Evolutionary conservation across 2,329 filamentous ascomycete species (phyloP).

Genomic region (Fusarium foetens): DNA sequence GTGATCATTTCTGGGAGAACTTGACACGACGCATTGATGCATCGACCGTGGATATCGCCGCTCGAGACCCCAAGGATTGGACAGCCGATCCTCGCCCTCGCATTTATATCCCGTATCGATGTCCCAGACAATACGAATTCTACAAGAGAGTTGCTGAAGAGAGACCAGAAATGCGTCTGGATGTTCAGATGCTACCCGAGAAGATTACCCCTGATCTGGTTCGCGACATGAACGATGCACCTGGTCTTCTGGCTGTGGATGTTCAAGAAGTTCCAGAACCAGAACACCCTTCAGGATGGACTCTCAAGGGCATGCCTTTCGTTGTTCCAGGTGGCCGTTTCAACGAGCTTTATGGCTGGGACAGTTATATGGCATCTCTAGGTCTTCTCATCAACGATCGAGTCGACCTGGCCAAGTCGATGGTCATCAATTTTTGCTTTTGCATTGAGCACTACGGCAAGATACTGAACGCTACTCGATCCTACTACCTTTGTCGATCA

Average conservation of each 20-base stretch:
- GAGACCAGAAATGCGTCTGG: constrained; percentile 84
- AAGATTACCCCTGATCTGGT: constrained; percentile 85
- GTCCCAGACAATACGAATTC: constrained; percentile 89
- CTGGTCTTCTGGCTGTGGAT: constrained; percentile 87
- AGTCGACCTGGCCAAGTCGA: constrained; percentile 87
- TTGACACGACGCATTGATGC: constrained; percentile 91
- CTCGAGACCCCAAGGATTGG: constrained; percentile 94
- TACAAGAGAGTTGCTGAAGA: constrained; percentile 83
- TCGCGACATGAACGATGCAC: constrained; percentile 84
- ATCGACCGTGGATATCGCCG: constrained; percentile 85
- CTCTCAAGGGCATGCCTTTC: constrained; percentile 84
- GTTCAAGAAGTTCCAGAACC: constrained; percentile 81
- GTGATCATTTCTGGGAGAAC: constrained; percentile 91
- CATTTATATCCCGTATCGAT: constrained; percentile 88
- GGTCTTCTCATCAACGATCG: constrained; percentile 88
- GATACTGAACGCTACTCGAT: constrained; percentile 95
- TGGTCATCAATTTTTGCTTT: constrained; percentile 98
- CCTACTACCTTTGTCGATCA: constrained; percentile 93
- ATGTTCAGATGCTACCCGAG: constrained; percentile 82
- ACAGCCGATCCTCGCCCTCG: constrained; percentile 87
- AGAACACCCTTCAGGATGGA: constrained; percentile 68
- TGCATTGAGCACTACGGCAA: constrained; percentile 99
- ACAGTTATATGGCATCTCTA: constrained; percentile 98
- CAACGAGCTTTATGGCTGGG: constrained; percentile 99
- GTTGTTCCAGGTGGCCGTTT: constrained; percentile 98